Percentiles rank a stretch among this genome's conserved stretches.
These are phyloP conservation scores for Monilinia fructigena DNA, from an alignment of 2,329 filamentous ascomycete genomes.

Conservation along the genomic window DNA sequence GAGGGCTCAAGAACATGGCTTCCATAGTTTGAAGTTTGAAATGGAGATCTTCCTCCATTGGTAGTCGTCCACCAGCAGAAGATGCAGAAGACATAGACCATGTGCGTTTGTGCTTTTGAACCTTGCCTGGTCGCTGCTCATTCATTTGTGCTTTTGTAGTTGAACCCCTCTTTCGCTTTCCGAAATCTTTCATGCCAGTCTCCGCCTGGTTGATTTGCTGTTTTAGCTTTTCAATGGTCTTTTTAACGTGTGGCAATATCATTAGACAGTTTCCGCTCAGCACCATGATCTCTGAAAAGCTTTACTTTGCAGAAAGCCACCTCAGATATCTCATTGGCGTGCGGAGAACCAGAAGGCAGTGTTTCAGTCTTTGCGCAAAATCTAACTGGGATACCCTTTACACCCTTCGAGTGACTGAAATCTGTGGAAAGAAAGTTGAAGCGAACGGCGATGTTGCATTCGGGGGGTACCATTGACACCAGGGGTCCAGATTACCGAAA, in stretches of 20 bases:
- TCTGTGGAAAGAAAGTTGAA: conserved; percentile 99
- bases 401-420: conserved; percentile 97
- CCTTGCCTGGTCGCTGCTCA: conserved; percentile 69
- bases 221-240: conserved; percentile 93
- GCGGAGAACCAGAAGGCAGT: conserved; percentile 52
- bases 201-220: conserved; percentile 84
- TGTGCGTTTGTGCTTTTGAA: conserved; percentile 85
- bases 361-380: conserved; percentile 87
- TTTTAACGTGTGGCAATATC: conserved; percentile 93
- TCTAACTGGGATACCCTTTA: conserved; percentile 93
- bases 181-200: conserved; percentile 64
- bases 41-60: conserved; percentile 72
- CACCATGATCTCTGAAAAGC: conserved; percentile 92
- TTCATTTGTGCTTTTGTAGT: conserved; percentile 46
- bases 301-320: conserved; percentile 97
- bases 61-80: conserved; percentile 56
- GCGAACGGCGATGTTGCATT: conserved; percentile 84
- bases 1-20: conserved; percentile 85
- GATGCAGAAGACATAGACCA: conserved; percentile 89
- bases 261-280: conserved; percentile 91
- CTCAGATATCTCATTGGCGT: conserved; percentile 57
- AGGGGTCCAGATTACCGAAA: conserved; percentile 85
- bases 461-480: conserved; percentile 63
- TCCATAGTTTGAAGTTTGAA: conserved; percentile 75
- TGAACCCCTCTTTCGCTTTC: conserved; percentile 60